Percentiles rank a stretch among this genome's conserved stretches.
Evolutionary conservation across 73 alveolate species (phyloP).

Genomic region (Tetrahymena malaccensis): DNA sequence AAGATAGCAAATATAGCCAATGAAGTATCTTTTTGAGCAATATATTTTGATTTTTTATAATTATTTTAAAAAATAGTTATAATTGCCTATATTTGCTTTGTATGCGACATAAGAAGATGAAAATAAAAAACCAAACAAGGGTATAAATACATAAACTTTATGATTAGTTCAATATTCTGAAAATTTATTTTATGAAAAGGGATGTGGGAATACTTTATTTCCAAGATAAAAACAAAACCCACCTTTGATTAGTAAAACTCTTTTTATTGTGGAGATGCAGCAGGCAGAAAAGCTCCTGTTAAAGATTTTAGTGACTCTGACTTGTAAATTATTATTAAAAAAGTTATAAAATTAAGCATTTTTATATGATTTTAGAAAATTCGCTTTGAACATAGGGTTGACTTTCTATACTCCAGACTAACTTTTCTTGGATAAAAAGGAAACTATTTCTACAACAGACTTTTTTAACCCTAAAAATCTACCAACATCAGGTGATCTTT

Average conservation of each 20-base stretch:
- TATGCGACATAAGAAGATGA: slow-evolving; percentile 81
- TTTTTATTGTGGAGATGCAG: slow-evolving; percentile 97
- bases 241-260: slow-evolving; percentile 62
- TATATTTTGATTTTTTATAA: not conserved
- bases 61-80: not conserved
- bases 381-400: slow-evolving; percentile 85
- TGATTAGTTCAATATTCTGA: not conserved
- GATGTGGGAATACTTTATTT: slow-evolving; percentile 80
- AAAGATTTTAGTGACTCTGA: slow-evolving; percentile 95
- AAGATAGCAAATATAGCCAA: slow-evolving; percentile 46
- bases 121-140: slow-evolving; percentile 83
- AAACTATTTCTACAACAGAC: slow-evolving; percentile 52
- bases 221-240: slow-evolving; percentile 46
- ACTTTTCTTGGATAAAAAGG: slow-evolving; percentile 61
- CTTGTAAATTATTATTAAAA: not conserved
- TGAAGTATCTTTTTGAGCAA: slow-evolving; percentile 30
- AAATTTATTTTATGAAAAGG: not conserved
- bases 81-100: slow-evolving; percentile 68
- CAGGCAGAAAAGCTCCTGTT: slow-evolving; percentile 87
- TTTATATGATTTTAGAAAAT: slow-evolving; percentile 39
- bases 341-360: not conserved
- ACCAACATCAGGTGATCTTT: not conserved
- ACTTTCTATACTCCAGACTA: slow-evolving; percentile 91
- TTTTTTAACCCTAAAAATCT: slow-evolving; percentile 35
- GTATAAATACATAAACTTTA: not conserved